Conservation (phyloP, 495 filamentous ascomycete species). For the Collariella sp. region DNA sequence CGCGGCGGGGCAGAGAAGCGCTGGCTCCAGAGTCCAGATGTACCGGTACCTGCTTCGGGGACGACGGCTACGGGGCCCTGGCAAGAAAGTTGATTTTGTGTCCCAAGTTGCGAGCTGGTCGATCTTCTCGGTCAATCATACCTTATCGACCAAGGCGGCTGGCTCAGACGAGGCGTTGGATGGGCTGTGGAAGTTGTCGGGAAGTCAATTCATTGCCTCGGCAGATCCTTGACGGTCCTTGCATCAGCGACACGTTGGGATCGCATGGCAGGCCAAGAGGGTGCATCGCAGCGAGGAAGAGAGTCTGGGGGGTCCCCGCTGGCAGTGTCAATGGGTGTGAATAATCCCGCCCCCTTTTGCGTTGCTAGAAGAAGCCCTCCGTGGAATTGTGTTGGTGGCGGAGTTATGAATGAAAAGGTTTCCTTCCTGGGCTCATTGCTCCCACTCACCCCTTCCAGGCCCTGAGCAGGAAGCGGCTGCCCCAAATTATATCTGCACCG, state of each 20-base stretch:
- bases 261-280: neutral
- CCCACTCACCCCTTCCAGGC: too few relatives aligned
- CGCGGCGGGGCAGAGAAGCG: neutral
- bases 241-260: neutral
- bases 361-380: neutral
- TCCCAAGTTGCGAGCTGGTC: too few relatives aligned
- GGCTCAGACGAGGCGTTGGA: neutral
- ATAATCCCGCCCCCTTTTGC: conserved; percentile 4
- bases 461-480: neutral
- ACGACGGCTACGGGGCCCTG: neutral
- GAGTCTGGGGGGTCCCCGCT: too few relatives aligned
- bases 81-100: too few relatives aligned
- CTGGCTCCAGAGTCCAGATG: neutral
- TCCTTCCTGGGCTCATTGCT: neutral
- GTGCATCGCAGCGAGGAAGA: too few relatives aligned
- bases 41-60: neutral
- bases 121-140: too few relatives aligned
- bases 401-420: neutral
- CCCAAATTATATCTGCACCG: neutral
- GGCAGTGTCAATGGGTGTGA: too few relatives aligned
- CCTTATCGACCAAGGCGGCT: too few relatives aligned
- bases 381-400: neutral
- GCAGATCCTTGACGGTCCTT: neutral
- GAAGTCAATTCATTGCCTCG: neutral
- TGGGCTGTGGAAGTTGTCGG: neutral